phyloP scores from a whole-genome alignment of 2,329 filamentous ascomycete genomes.

The Botrytis sinoallii region DNA sequence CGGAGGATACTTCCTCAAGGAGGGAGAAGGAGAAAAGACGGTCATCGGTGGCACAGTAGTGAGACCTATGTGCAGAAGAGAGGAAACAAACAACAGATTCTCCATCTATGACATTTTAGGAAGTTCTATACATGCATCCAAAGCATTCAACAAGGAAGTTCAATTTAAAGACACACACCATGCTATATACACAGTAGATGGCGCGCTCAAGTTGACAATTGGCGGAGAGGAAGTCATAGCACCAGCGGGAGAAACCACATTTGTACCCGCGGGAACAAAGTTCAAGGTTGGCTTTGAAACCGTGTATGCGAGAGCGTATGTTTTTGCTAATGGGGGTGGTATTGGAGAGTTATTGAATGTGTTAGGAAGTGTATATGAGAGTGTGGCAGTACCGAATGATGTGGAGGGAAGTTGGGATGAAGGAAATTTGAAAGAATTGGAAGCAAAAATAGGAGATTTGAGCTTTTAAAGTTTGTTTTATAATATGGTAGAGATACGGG shows the following conservation, averaged over 20 bases:
- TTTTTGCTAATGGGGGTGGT: constrained; percentile 34
- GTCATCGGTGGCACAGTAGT: constrained; percentile 46
- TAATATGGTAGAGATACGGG: not conserved
- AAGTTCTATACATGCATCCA: constrained; percentile 40
- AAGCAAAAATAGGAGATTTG: not conserved
- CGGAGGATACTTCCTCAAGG: constrained; percentile 49
- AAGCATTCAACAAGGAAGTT: constrained; percentile 41
- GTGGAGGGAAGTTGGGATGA: not conserved
- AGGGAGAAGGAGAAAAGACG: constrained; percentile 49
- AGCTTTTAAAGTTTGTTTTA: not conserved
- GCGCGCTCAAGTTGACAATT: constrained; percentile 44
- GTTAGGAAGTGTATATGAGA: not conserved
- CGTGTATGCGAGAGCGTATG: constrained; percentile 29
- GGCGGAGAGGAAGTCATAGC: constrained; percentile 32
- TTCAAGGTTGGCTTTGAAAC: constrained; percentile 26
- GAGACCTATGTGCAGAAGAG: constrained; percentile 46
- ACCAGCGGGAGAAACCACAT: constrained; percentile 29
- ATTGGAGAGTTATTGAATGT: constrained; percentile 27
- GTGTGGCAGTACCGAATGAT: not conserved
- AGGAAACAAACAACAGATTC: constrained; percentile 48
- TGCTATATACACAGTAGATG: constrained; percentile 50
- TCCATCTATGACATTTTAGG: constrained; percentile 53
- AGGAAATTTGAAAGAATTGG: not conserved
- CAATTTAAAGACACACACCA: constrained; percentile 50
- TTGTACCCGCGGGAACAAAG: constrained; percentile 29